These are phyloP conservation scores for Urochloa ruziziensis DNA, from an alignment of 176 grass and related monocot species.

Conservation along the genomic window DNA sequence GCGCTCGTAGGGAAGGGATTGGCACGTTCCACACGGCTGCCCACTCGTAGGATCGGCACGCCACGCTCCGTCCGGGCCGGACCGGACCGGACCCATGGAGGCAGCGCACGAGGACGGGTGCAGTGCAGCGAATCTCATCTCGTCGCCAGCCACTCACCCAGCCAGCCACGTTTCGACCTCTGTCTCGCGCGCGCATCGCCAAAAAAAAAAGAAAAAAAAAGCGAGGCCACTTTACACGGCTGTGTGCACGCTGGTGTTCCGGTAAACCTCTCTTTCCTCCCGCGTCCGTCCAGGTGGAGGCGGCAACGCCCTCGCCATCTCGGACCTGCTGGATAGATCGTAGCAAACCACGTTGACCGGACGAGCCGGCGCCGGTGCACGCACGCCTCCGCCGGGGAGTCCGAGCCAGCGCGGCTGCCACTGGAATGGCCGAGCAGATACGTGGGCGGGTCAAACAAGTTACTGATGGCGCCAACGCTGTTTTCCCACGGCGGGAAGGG, in stretches of 20 bases:
- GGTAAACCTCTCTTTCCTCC: background rate
- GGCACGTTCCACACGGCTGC: background rate
- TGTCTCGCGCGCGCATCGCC: background rate
- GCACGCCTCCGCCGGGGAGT: background rate
- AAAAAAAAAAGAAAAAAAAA: too few species aligned
- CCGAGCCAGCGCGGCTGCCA: background rate
- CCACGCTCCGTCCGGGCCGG: background rate
- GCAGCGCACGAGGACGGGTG: background rate
- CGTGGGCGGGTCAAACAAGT: background rate
- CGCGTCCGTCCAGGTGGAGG: background rate
- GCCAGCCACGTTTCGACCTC: conserved; percentile 1
- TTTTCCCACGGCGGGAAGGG: background rate
- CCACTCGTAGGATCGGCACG: background rate
- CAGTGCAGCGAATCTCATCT: background rate
- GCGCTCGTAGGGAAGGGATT: background rate
- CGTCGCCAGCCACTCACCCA: too few species aligned
- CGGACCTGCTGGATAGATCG: too few species aligned
- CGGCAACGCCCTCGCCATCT: too few species aligned
- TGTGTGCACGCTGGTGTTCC: background rate
- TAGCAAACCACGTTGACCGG: background rate
- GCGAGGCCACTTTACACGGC: background rate
- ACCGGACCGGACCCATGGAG: background rate
- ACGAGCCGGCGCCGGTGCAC: background rate
- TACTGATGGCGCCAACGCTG: background rate
- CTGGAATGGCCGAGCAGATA: background rate